These are phyloP conservation scores for Aspergillus quadrilineatus DNA, from an alignment of 2,329 filamentous ascomycete genomes.

Conservation along the genomic window DNA sequence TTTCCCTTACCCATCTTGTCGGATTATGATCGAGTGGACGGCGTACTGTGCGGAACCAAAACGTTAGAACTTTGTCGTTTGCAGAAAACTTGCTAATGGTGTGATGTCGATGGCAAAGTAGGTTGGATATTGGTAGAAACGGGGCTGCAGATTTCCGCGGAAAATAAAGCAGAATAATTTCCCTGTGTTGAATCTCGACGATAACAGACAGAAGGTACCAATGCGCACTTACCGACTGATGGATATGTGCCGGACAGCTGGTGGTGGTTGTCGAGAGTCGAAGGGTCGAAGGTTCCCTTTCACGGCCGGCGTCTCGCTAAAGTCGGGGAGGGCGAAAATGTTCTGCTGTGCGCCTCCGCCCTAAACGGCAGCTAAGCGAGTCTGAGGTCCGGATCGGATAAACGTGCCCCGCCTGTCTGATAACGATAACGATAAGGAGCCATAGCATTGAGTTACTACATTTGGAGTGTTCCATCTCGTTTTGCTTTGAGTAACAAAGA, in stretches of 20 bases:
- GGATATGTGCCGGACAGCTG: slow-evolving; percentile 40
- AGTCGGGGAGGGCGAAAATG: slow-evolving; percentile 36
- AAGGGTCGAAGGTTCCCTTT: slow-evolving; percentile 38
- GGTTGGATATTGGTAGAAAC: not conserved
- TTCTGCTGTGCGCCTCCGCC: slow-evolving; percentile 41
- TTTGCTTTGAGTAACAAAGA: too few species aligned
- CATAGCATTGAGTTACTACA: not conserved
- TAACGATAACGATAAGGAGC: slow-evolving; percentile 19
- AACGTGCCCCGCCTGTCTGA: slow-evolving; percentile 18
- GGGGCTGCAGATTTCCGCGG: not conserved
- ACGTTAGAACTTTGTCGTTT: slow-evolving; percentile 16
- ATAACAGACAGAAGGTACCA: not conserved
- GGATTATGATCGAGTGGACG: slow-evolving; percentile 45
- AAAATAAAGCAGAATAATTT: not conserved
- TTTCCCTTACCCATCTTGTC: slow-evolving; percentile 97
- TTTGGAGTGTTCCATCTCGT: not conserved
- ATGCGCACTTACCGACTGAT: slow-evolving; percentile 40
- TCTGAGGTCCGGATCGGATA: slow-evolving; percentile 26
- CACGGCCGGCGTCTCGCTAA: slow-evolving; percentile 36
- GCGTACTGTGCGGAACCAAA: slow-evolving; percentile 28
- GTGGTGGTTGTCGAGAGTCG: slow-evolving; percentile 43
- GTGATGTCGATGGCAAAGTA: not conserved
- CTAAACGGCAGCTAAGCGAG: slow-evolving; percentile 41
- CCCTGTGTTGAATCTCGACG: slow-evolving; percentile 1
- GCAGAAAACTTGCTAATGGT: not conserved